These are phyloP conservation scores for Trametes elegans DNA, from an alignment of 768 basidiomycete genomes.

Conservation along the genomic window DNA sequence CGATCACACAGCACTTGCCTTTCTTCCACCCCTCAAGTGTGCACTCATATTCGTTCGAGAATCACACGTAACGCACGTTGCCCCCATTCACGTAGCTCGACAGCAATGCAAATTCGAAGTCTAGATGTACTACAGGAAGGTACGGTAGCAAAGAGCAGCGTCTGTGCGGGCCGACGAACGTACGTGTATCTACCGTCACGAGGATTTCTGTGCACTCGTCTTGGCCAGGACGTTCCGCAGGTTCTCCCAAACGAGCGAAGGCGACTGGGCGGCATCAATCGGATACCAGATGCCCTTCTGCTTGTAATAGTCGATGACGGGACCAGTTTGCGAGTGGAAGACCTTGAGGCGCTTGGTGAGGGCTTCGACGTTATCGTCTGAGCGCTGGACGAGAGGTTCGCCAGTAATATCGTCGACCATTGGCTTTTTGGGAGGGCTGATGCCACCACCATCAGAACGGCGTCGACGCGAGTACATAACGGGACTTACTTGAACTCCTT, in stretches of 20 bases:
- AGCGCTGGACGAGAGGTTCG: slow-evolving; percentile 94
- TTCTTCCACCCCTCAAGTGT: neutral
- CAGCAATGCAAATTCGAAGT: neutral
- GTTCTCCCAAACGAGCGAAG: slow-evolving; percentile 88
- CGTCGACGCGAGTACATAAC: neutral
- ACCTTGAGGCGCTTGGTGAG: slow-evolving; percentile 82
- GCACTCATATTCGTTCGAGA: too few relatives aligned
- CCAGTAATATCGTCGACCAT: slow-evolving; percentile 93
- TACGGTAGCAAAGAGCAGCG: slow-evolving; percentile 6
- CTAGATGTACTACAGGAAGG: slow-evolving; percentile 14
- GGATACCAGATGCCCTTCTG: slow-evolving; percentile 85
- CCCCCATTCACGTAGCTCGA: neutral
- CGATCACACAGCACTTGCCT: too few relatives aligned
- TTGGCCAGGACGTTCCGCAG: slow-evolving; percentile 60
- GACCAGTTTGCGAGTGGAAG: slow-evolving; percentile 94
- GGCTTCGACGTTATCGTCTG: slow-evolving; percentile 97
- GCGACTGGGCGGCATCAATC: slow-evolving; percentile 93
- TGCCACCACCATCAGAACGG: neutral
- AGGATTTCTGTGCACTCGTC: slow-evolving; percentile 6
- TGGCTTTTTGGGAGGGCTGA: slow-evolving; percentile 95
- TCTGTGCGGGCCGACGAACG: slow-evolving; percentile 11
- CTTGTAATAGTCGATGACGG: slow-evolving; percentile 97
- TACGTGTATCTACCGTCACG: slow-evolving; percentile 2
- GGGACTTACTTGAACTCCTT: slow-evolving; percentile 83
- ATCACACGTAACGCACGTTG: neutral